A percentile compares a stretch with the other conserved stretches of the same genome.
Conservation (phyloP, 2,329 filamentous ascomycete species). For the Tricladium varicosporioides region DNA sequence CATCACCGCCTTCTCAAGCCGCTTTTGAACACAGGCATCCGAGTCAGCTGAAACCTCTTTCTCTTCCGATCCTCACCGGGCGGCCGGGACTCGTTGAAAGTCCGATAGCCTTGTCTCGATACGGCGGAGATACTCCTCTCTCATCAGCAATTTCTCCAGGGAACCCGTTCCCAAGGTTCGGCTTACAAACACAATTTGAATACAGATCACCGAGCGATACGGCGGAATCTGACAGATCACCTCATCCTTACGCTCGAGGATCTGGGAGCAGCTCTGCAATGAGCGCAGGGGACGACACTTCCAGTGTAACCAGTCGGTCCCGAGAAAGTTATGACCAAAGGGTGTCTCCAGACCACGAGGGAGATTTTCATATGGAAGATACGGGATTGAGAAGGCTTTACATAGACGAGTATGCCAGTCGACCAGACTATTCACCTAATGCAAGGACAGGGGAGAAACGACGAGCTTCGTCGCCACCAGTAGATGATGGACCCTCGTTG, state of each 20-base stretch:
- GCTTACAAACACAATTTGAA: slow-evolving; percentile 25
- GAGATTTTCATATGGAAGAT: slow-evolving; percentile 52
- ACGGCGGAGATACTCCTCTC: slow-evolving; percentile 30
- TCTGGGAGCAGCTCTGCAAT: slow-evolving; percentile 45
- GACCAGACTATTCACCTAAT: slow-evolving; percentile 31
- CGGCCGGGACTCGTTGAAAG: slow-evolving; percentile 31
- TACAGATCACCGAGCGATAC: slow-evolving; percentile 32
- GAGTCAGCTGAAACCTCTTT: slow-evolving; percentile 35
- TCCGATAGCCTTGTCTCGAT: slow-evolving; percentile 28
- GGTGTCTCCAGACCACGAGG: slow-evolving; percentile 37
- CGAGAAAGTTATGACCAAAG: slow-evolving; percentile 62
- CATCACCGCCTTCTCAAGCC: slow-evolving; percentile 34
- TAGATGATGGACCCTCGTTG: slow-evolving; percentile 43
- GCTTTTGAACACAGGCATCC: slow-evolving; percentile 30
- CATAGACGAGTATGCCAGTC: slow-evolving; percentile 48
- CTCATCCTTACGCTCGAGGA: slow-evolving; percentile 36
- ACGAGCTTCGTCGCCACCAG: slow-evolving; percentile 59
- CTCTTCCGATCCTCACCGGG: slow-evolving; percentile 32
- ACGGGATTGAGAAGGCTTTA: slow-evolving; percentile 49
- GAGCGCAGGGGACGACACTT: slow-evolving; percentile 45
- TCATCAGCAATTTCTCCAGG: slow-evolving; percentile 31
- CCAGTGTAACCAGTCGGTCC: slow-evolving; percentile 48
- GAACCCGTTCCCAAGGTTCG: slow-evolving; percentile 26
- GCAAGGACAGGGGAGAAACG: slow-evolving; percentile 56
- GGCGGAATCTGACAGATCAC: slow-evolving; percentile 31